These are phyloP conservation scores for Chlamydomonas schloesseri DNA, from an alignment of 139 green algal genomes.

Conservation along the genomic window DNA sequence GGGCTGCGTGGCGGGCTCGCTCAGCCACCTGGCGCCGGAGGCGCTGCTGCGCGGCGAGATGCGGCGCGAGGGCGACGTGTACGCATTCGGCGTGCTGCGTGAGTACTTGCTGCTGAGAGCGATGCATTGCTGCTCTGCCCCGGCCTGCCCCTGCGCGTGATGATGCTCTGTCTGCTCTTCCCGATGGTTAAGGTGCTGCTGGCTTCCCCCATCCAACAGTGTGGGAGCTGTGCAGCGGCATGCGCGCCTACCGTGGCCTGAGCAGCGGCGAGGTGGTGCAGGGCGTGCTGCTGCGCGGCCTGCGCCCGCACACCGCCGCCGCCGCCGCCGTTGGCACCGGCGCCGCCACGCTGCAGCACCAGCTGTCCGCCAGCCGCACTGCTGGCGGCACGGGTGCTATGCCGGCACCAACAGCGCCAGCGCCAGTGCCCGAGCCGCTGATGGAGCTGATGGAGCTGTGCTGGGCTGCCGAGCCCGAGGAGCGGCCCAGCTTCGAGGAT, in stretches of 20 bases:
- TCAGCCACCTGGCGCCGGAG: conserved; percentile 54
- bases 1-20: conserved; percentile 24
- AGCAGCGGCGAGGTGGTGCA: conserved; percentile 48
- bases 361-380: too few relatives aligned
- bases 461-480: conserved; percentile 25
- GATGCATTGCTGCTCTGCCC: too few relatives aligned
- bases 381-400: too few relatives aligned
- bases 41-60: conserved; percentile 37
- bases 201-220: background rate
- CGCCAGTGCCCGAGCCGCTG: background rate
- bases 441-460: conserved; percentile 19
- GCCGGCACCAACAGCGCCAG: too few relatives aligned
- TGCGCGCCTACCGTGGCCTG: conserved; percentile 37
- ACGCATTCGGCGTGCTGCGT: conserved; percentile 46
- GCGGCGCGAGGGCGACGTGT: conserved; percentile 41
- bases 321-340: too few relatives aligned
- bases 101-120: too few relatives aligned
- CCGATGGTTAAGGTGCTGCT: too few relatives aligned
- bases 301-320: too few relatives aligned
- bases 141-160: too few relatives aligned
- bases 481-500: conserved; percentile 16
- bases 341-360: too few relatives aligned
- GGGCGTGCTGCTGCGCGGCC: background rate
- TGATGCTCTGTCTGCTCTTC: too few relatives aligned
- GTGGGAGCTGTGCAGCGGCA: conserved; percentile 35